Evolutionary conservation across 257 asterid genomes (phyloP), one percentile per base, ranked within the genome.

Genomic region (Fraxinus excelsior): DNA sequence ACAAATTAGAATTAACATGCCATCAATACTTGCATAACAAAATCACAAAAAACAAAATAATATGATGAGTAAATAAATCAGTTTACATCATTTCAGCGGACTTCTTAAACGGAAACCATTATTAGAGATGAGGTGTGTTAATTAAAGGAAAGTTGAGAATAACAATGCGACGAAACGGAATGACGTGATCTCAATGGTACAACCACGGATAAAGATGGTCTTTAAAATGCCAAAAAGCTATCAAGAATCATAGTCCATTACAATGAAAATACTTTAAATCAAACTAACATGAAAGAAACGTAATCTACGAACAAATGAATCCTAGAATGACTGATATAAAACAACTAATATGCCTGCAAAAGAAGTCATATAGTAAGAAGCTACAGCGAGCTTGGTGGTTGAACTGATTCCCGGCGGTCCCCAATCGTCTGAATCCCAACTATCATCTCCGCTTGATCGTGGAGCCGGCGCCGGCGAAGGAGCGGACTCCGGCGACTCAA

Each of bases 331-430:
- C 49, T 42, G 2, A 74, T 76, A 87, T 2, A 83, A 64, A 56
- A 76, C 31, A 11, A 82, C 79, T 12, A 78, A 25, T 18, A 82
- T 64, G 5, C 84, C 90, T 0, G 76, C 81, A 31, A 84, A n/a
- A 49, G 75, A 84, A 70, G 81, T 80, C 64, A 82, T 18, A 19
- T 62, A 76, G 79, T 64, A 84, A 28, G 89, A 80, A 7, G 79
- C 84, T 40, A 32, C 81, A 38, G 70, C 74, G 19, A 81, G 72
- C 42, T 72, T 73, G 0, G 74, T 77, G 8, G 85, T 58, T 0
- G 96, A 82, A 53, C 62, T 84, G 23, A 40, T 49, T 0, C 16
- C 80, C 0, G 84, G 87, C 2, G 76, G 85, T 4, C 82, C 87
- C 78, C 80, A 73, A 25, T 40, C 72, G 6, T 69, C 80, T 0